A percentile compares a stretch with the other conserved stretches of the same genome.
These are phyloP conservation scores for Hanseniaspora gamundiae DNA, from an alignment of 1,139 yeast genomes.

Conservation along the genomic window DNA sequence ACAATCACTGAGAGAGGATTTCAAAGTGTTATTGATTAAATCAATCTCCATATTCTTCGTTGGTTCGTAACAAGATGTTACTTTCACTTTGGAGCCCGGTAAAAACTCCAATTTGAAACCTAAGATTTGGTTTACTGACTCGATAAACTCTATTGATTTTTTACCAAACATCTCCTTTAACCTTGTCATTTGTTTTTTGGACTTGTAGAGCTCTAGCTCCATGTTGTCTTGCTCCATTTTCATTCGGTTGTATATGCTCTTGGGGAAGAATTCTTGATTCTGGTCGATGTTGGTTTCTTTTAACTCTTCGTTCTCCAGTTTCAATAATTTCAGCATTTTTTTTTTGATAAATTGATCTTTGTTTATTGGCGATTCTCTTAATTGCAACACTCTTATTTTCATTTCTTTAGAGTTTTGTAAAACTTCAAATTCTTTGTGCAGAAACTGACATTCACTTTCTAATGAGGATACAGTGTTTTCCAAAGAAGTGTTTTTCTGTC, in stretches of 20 bases:
- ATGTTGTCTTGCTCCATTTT: conserved; percentile 41
- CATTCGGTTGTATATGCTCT: conserved; percentile 52
- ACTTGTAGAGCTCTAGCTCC: conserved; percentile 38
- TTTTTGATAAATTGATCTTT: conserved; percentile 53
- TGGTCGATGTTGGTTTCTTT: conserved; percentile 12
- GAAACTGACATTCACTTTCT: conserved; percentile 26
- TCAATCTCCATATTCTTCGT: conserved; percentile 26
- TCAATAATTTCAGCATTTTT: conserved; percentile 38
- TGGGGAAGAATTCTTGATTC: conserved; percentile 35
- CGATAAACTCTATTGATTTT: conserved; percentile 63
- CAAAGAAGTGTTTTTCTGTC: conserved; percentile 33
- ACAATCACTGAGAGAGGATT: conserved; percentile 20
- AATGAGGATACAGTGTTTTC: conserved; percentile 29
- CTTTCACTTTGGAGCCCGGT: conserved; percentile 53
- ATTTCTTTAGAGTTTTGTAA: conserved; percentile 27
- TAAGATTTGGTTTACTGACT: conserved; percentile 53
- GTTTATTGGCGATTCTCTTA: conserved; percentile 56
- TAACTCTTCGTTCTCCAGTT: conserved; percentile 52
- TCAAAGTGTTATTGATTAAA: conserved; percentile 23
- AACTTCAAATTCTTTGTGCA: conserved; percentile 28
- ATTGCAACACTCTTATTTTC: conserved; percentile 44
- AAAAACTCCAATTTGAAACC: conserved; percentile 69
- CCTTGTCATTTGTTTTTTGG: conserved; percentile 46
- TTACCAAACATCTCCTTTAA: conserved; percentile 53
- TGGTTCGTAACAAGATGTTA: conserved; percentile 44